Conservation (phyloP, 768 basidiomycete species). For the Suillus ampliporus region DNA sequence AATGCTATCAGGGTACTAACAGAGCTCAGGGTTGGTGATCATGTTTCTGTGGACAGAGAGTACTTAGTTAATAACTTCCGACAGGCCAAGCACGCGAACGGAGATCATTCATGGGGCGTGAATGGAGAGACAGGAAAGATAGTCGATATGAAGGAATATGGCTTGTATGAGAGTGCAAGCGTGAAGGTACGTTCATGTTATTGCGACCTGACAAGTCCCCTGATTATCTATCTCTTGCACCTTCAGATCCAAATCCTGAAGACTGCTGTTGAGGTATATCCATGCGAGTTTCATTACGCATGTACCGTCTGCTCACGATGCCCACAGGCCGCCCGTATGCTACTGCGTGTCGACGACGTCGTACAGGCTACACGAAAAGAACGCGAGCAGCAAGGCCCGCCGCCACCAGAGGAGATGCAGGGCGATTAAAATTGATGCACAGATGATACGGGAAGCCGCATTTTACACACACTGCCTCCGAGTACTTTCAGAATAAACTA, state of each 20-base stretch:
- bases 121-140: constrained; percentile 96
- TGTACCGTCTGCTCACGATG: not conserved
- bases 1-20: constrained; percentile 94
- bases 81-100: constrained; percentile 94
- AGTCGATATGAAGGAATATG: constrained; percentile 94
- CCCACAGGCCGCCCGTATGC: constrained; percentile 79
- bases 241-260: constrained; percentile 91
- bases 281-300: not conserved
- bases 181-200: constrained; percentile 70
- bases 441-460: not conserved
- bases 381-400: constrained; percentile 55
- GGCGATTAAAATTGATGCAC: constrained; percentile 20
- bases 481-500: not conserved
- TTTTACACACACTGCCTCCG: not conserved
- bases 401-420: constrained; percentile 63
- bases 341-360: constrained; percentile 93
- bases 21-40: constrained; percentile 77
- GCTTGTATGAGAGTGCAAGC: constrained; percentile 93
- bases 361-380: constrained; percentile 88
- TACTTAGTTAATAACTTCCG: not conserved
- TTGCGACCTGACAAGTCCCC: not conserved
- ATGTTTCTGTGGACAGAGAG: not conserved
- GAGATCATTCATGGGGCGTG: constrained; percentile 91
- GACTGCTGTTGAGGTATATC: constrained; percentile 88
- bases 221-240: not conserved